Conservation (phyloP, 768 basidiomycete species). For the Roridomyces roridus region DNA sequence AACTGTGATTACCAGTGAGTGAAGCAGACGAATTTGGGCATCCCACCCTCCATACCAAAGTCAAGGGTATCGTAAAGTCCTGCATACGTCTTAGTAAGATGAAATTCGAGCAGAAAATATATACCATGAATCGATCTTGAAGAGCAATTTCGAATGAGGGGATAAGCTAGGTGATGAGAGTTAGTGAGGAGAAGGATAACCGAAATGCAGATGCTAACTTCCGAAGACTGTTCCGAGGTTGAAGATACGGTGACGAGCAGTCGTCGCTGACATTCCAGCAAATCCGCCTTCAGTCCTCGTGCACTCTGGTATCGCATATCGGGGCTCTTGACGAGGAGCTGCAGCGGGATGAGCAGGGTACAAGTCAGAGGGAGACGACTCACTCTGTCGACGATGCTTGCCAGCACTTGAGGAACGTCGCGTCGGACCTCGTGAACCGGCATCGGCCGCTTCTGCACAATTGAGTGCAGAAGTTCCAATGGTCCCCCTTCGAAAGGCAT, state of each 20-base stretch:
- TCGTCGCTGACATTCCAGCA: slow-evolving; percentile 71
- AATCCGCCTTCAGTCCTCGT: slow-evolving; percentile 68
- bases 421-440: slow-evolving; percentile 77
- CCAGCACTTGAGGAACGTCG: slow-evolving; percentile 75
- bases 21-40: background rate
- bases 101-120: slow-evolving; percentile 14
- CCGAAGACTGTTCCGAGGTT: slow-evolving; percentile 59
- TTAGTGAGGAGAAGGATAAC: slow-evolving; percentile 11
- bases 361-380: background rate
- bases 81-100: slow-evolving; percentile 27
- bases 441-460: slow-evolving; percentile 76
- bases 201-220: slow-evolving; percentile 42
- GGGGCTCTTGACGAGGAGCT: slow-evolving; percentile 74
- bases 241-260: slow-evolving; percentile 66
- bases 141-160: slow-evolving; percentile 69
- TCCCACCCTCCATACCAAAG: slow-evolving; percentile 51
- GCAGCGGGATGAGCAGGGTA: slow-evolving; percentile 13
- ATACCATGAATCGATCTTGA: slow-evolving; percentile 69
- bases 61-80: slow-evolving; percentile 76
- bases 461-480: slow-evolving; percentile 70
- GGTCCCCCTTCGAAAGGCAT: slow-evolving; percentile 68
- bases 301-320: slow-evolving; percentile 77
- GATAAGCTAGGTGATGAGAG: slow-evolving; percentile 54
- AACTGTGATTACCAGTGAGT: slow-evolving; percentile 36
- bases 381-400: slow-evolving; percentile 73